phyloP scores from a whole-genome alignment of 2,329 filamentous ascomycete species.

The Hypoxylon sp. region DNA sequence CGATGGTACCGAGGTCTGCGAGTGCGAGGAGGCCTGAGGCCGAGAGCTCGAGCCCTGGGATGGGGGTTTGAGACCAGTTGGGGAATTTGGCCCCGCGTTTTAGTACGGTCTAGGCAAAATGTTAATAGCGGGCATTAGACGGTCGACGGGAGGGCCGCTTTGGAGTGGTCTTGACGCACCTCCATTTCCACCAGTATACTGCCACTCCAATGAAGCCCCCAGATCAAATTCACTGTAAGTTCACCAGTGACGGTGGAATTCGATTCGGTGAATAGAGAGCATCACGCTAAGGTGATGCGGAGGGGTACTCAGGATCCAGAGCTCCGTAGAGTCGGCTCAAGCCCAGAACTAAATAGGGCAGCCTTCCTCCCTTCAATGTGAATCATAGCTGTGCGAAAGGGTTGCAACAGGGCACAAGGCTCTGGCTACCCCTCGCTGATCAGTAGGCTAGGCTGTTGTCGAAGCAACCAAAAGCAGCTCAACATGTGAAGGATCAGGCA shows the following conservation, averaged over 20 bases:
- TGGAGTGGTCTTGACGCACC: slow-evolving; percentile 10
- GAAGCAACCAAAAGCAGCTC: slow-evolving; percentile 39
- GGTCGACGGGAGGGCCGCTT: no score
- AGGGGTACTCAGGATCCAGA: slow-evolving; percentile 17
- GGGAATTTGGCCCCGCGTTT: slow-evolving; percentile 54
- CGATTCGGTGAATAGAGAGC: neutral
- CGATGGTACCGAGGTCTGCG: slow-evolving; percentile 70
- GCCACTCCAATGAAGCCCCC: slow-evolving; percentile 15
- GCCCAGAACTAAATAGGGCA: slow-evolving; percentile 16
- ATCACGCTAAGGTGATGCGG: slow-evolving; percentile 1
- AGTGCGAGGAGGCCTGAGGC: slow-evolving; percentile 71
- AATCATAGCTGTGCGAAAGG: slow-evolving; percentile 32
- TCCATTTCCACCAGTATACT: slow-evolving; percentile 39
- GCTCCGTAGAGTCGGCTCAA: slow-evolving; percentile 10
- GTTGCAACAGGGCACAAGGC: slow-evolving; percentile 37
- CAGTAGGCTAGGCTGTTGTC: slow-evolving; percentile 36
- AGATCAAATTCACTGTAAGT: slow-evolving; percentile 14
- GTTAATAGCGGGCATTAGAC: slow-evolving; percentile 26
- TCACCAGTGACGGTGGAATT: neutral
- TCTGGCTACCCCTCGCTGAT: slow-evolving; percentile 43
- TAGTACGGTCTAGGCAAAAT: slow-evolving; percentile 40
- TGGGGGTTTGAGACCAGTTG: slow-evolving; percentile 62
- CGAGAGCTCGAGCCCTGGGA: slow-evolving; percentile 63
- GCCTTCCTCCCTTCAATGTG: slow-evolving; percentile 20
- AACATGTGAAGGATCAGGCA: slow-evolving; percentile 38